Conservation (phyloP, 2,329 filamentous ascomycete genomes). For the Parascedosporium putredinis region DNA sequence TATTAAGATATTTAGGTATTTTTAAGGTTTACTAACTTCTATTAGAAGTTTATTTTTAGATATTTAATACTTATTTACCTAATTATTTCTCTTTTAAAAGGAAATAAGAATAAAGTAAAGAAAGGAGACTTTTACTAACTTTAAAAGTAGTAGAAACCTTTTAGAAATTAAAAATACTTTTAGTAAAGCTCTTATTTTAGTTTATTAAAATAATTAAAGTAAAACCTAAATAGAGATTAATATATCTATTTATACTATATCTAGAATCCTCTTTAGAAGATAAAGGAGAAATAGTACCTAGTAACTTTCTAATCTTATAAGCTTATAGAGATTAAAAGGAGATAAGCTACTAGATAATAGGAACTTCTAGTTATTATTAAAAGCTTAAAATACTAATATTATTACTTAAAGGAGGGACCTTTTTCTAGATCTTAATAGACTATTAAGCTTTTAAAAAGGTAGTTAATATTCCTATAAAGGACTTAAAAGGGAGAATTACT, state of each 20-base stretch:
- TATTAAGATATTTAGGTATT: conserved; percentile 1
- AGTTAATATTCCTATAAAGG: not conserved
- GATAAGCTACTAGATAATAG: not conserved
- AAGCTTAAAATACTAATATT: not conserved
- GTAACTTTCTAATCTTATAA: not conserved
- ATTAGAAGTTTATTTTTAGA: not conserved
- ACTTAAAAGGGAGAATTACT: not conserved
- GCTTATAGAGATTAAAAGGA: not conserved
- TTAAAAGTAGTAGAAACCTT: not conserved
- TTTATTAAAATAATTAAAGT: not conserved
- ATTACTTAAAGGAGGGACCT: not conserved
- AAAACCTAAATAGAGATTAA: not conserved
- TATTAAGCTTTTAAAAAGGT: not conserved
- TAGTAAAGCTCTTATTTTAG: not conserved
- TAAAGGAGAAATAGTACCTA: not conserved
- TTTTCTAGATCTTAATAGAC: not conserved
- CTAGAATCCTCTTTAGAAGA: not conserved
- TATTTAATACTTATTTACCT: not conserved
- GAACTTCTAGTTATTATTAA: not conserved
- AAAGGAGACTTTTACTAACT: not conserved
- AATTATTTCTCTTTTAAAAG: not conserved
- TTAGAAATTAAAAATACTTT: not conserved
- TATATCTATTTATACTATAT: not conserved
- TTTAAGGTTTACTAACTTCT: not conserved
- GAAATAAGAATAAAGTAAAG: not conserved